These are phyloP conservation scores for Nicotiana paniculata DNA, from an alignment of 257 asterid species.

Conservation along the genomic window DNA sequence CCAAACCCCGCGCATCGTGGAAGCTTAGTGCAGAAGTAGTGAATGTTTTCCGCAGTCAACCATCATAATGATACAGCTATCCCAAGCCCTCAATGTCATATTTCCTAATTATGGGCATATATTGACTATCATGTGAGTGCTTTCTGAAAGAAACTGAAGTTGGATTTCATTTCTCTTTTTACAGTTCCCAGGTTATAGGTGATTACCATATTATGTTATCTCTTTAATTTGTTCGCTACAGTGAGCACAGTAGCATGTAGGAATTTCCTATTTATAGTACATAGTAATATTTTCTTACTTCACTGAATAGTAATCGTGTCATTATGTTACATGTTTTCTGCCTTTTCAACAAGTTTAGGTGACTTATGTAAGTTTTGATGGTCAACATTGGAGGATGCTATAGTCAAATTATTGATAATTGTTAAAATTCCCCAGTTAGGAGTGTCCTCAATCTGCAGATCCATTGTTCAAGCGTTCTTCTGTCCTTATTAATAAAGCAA, in stretches of 20 bases:
- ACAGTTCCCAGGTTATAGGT: not conserved
- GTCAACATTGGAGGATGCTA: not conserved
- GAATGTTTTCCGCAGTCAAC: too few species aligned
- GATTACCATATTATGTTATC: too few species aligned
- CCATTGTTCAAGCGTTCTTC: not conserved
- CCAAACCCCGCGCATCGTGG: too few species aligned
- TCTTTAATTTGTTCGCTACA: not conserved
- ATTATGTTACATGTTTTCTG: not conserved
- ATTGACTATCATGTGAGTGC: too few species aligned
- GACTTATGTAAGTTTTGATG: too few species aligned
- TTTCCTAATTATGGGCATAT: too few species aligned
- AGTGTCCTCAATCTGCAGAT: not conserved
- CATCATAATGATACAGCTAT: not conserved
- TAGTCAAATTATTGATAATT: not conserved
- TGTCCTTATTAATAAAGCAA: not conserved
- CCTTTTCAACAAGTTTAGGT: not conserved
- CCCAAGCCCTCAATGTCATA: not conserved
- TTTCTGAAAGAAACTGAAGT: not conserved
- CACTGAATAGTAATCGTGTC: not conserved
- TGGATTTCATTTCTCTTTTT: not conserved
- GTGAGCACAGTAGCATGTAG: not conserved
- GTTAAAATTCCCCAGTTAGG: not conserved
- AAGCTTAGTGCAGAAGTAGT: too few species aligned
- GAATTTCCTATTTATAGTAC: not conserved
- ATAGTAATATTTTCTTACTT: not conserved